Base-by-base conservation (phyloP, 129 eudicot genomes). In the Tagetes erecta region DNA sequence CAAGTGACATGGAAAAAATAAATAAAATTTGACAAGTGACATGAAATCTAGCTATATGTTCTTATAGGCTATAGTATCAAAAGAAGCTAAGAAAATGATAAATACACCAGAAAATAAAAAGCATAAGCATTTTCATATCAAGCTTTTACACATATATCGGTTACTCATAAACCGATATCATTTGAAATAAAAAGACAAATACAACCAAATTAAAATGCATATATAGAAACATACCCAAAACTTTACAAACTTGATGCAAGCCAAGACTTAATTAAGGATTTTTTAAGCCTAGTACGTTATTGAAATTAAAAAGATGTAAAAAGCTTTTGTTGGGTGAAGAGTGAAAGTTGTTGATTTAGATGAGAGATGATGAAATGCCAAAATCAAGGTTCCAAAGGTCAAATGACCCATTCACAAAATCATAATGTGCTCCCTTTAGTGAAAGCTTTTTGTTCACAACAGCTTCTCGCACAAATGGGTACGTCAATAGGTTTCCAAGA, bases 381-480 rank as follows among this genome's bases (percentile, higher is more conserved):
- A 83, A 85, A 68, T 88, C 90, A 75, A 95, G 88, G 76, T 68
- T 80, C 99, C 99, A 95, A 4, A 83, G 88, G 84, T 85, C 94
- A 68, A 95, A 95, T 8, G 82, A 11, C 14, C 99, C 96, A 12
- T 88, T 78, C 46, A 91, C 90, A 75, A 95, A 95, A 76, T 95
- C 96, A 47, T 95, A 95, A 78, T 95, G 97, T 65, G 88, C 99
- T 9, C 99, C 99, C 80, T 83, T 88, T 12, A 95, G 34, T 12
- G 84, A 55, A 27, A 95, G 72, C 30, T 81, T 58, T 35, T 91
- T 87, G 79, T 95, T 95, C 62, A 75, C 50, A 13, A 76, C 86
- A 36, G 86, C 97, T 34, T 88, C 94, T 67, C 85, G 74, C 49
- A 95, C 99, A 74, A 91, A 95, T 38, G 99, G 99, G 72, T 95